Percentiles rank a stretch among this genome's conserved stretches.
These are phyloP conservation scores for Vitis riparia DNA, from an alignment of 164 flowering plant genomes.

Conservation along the genomic window DNA sequence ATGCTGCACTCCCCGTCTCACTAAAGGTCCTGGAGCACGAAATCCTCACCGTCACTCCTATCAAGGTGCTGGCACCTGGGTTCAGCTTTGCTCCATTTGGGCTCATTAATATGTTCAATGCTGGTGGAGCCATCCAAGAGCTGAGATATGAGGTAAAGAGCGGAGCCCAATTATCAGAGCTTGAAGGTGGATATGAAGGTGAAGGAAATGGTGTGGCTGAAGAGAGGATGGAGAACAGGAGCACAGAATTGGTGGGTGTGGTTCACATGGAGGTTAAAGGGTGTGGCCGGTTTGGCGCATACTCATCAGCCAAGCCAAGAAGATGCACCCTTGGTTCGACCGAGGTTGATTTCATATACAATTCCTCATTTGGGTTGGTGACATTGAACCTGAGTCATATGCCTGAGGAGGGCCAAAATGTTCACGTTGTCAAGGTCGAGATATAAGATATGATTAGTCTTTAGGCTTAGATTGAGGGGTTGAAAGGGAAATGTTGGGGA, in stretches of 20 bases:
- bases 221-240: constrained; percentile 21
- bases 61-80: constrained; percentile 52
- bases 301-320: constrained; percentile 67
- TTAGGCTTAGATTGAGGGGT: not conserved
- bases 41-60: constrained; percentile 65
- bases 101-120: constrained; percentile 66
- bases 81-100: constrained; percentile 71
- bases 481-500: not conserved
- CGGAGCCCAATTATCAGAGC: constrained; percentile 19
- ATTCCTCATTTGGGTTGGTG: constrained; percentile 57
- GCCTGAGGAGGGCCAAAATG: constrained; percentile 45
- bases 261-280: constrained; percentile 70
- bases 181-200: constrained; percentile 11
- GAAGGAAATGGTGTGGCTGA: constrained; percentile 3
- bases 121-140: constrained; percentile 68
- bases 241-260: constrained; percentile 28
- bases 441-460: constrained; percentile 30
- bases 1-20: constrained; percentile 58
- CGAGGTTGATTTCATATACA: constrained; percentile 50
- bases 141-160: constrained; percentile 36
- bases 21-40: constrained; percentile 74
- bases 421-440: constrained; percentile 54
- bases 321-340: constrained; percentile 46
- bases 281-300: constrained; percentile 78
- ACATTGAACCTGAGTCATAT: constrained; percentile 42